phyloP scores from a whole-genome alignment of 345 rosid genomes.

The Eutrema heterophyllum region DNA sequence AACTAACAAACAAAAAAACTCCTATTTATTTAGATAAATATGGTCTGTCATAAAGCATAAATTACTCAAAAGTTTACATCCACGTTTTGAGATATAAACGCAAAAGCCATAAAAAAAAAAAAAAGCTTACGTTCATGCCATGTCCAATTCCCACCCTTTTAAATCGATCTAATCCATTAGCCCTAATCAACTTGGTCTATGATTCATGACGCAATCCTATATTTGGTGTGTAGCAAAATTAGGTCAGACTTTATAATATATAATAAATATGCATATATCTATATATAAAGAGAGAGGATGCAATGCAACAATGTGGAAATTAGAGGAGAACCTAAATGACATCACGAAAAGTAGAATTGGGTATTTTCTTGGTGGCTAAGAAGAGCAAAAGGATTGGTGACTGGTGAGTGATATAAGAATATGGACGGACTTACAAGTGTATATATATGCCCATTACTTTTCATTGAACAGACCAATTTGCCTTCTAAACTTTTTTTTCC shows the following conservation, averaged over 20 bases:
- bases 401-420: slow-evolving; percentile 19
- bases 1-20: neutral
- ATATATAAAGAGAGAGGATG: neutral
- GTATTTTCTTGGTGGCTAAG: slow-evolving; percentile 34
- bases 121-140: slow-evolving; percentile 1
- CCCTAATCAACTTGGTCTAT: slow-evolving; percentile 16
- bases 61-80: neutral
- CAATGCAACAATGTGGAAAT: slow-evolving; percentile 23
- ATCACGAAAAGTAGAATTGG: slow-evolving; percentile 21
- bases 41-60: neutral
- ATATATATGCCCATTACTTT: slow-evolving; percentile 8
- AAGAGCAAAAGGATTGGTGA: slow-evolving; percentile 29
- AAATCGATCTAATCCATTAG: slow-evolving; percentile 25
- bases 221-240: slow-evolving; percentile 14
- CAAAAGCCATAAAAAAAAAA: slow-evolving; percentile 13
- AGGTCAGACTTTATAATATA: slow-evolving; percentile 22
- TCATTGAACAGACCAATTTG: neutral
- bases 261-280: neutral
- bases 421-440: slow-evolving; percentile 7
- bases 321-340: slow-evolving; percentile 4
- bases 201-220: slow-evolving; percentile 26
- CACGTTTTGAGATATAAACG: neutral
- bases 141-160: slow-evolving; percentile 2
- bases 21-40: neutral
- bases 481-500: neutral